Base-by-base conservation (phyloP, 805 yeast genomes). In the Lipomyces sp. region DNA sequence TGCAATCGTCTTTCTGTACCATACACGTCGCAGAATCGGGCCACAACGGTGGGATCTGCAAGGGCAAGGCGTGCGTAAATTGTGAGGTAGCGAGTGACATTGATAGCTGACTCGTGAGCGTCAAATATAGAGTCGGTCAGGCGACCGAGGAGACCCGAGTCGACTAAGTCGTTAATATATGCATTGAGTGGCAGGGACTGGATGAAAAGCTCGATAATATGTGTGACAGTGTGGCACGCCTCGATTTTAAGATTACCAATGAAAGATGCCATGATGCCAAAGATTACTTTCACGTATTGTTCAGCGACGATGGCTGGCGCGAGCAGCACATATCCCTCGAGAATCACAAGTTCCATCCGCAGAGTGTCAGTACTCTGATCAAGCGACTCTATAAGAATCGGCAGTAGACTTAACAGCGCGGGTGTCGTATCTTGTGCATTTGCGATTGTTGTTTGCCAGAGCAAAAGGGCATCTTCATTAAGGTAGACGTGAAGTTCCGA, bases 391-490 rank as follows among this genome's bases (percentile, higher is more conserved):
- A 86, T 80, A 37, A 88, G 76, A 69, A 85, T 77, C 7, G 84
- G 85, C 69, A 89, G 82, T 18, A 84, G 72, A 18, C 79, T 78
- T 2, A 81, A 63, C 34, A 90, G 76, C 48, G 79, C 80, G 13
- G 77, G 75, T 37, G 82, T 79, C 2, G 79, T 66, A 3, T 71
- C 51, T 0, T 94, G 90, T 62, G 84, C 84, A 67, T 87, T 86
- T 69, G 53, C 53, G 30, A 65, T 63, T 86, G 90, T 60, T 0
- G 88, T 81, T n/a, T 84, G 80, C 97, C 97, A 92, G 53, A 93
- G 80, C 64, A 91, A 96, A 74, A 85, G 86, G 0, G 96, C 97
- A 78, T 93, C 98, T 74, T 93, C 98, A 24, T 88, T 83, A 8
- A 93, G 76, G 62, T 90, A 79, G 1, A 84, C 78, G 66, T 85